Conservation (phyloP, 2,329 filamentous ascomycete genomes). For the Hymenoscyphus repandus region DNA sequence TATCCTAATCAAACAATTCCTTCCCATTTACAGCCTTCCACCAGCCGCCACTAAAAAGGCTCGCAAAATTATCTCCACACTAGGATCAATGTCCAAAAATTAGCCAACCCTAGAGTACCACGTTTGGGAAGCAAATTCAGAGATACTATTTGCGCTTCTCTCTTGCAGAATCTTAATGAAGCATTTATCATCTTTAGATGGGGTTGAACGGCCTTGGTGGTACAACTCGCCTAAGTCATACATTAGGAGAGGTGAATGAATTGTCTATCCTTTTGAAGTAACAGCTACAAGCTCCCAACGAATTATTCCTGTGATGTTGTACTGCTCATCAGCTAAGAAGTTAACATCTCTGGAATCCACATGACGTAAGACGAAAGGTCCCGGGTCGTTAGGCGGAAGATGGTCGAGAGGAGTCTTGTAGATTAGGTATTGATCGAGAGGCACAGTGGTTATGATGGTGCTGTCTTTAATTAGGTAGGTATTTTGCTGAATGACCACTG, state of each 20-base stretch:
- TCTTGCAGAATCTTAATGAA: conserved; percentile 5
- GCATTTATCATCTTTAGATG: conserved; percentile 6
- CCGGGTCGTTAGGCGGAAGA: conserved; percentile 3
- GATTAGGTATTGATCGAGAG: conserved; percentile 6
- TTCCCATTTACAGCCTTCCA: too few species aligned
- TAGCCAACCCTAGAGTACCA: too few species aligned
- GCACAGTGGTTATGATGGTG: conserved; percentile 2
- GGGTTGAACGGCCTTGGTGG: conserved; percentile 5
- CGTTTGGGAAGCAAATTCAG: too few species aligned
- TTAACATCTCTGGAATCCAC: neutral
- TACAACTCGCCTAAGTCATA: conserved; percentile 6
- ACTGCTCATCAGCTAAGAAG: neutral
- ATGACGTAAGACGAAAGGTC: neutral
- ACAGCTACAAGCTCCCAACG: neutral
- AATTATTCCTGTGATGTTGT: conserved; percentile 3
- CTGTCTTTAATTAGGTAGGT: conserved; percentile 1
- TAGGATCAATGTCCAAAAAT: too few species aligned
- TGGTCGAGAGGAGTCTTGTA: conserved; percentile 2
- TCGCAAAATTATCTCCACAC: too few species aligned
- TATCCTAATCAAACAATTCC: too few species aligned
- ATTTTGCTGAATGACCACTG: conserved; percentile 4
- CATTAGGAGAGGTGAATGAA: conserved; percentile 6
- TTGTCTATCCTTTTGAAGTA: conserved; percentile 5
- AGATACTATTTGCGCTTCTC: too few species aligned
- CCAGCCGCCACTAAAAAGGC: too few species aligned